Base-by-base conservation (phyloP, 208 protist genomes). In the Strigomonas galati region DNA sequence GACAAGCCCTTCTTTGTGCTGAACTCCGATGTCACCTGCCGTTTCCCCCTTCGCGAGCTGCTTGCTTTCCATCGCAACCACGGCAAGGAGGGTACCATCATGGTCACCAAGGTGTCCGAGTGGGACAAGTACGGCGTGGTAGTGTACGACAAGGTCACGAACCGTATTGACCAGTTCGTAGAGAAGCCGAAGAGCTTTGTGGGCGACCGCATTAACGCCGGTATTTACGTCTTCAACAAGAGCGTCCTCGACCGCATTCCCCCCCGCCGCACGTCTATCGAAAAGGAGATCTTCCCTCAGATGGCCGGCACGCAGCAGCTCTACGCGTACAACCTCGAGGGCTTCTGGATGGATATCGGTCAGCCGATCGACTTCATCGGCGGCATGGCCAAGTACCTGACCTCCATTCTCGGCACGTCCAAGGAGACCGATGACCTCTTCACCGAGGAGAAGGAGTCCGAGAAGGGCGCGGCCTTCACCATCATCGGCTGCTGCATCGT, bases 281-380 rank as follows among this genome's bases (percentile, higher is more conserved):
- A 99, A 78, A 95, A 89, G 69, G 89, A 99, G 65, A 89, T 98
- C 51, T 99, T 99, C 72, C 98, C 98, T 7, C 15, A 89, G 19
- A 94, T 99, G 95, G 97, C 97, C 2, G 55, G 44, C 5, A 90
- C 95, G 12, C 69, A 74, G n/a, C 66, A 98, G 71, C 87, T 99
- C n/a, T 99, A 84, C 78, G 87, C 84, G 48, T 98, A 98, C 81
- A 89, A 94, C 62, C 84, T 99, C 14, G 79, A 92, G 35, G 94
- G 97, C 37, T 99, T 98, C 78, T 99, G 98, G 98, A 99, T 98
- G 94, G 98, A 99, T 67, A 88, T 99, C 60, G 98, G 98, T 53
- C 89, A 99, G 79, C 98, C 98, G 3, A 81, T 83, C 28, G 97
- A 98, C 72, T 99, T 87, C 76, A 89, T 98, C 59, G 54, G 64